phyloP scores from a whole-genome alignment of 768 basidiomycete genomes.

The Tubosaeta sp. region DNA sequence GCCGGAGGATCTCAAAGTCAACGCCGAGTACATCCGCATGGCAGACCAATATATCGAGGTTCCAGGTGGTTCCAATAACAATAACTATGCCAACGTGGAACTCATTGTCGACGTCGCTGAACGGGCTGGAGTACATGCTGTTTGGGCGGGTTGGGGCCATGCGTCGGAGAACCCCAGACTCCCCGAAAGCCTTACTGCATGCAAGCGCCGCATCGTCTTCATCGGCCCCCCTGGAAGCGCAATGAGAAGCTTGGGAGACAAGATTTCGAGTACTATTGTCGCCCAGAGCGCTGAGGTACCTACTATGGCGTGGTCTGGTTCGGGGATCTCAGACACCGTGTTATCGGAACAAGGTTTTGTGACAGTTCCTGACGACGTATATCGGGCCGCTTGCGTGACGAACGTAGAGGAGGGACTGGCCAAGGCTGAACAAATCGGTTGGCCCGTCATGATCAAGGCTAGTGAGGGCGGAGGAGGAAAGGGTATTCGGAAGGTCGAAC shows the following conservation, averaged over 20 bases:
- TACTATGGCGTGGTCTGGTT: slow-evolving; percentile 98
- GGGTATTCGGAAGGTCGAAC: slow-evolving; percentile 94
- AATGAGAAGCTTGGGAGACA: slow-evolving; percentile 98
- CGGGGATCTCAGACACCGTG: slow-evolving; percentile 84
- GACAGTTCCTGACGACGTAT: slow-evolving; percentile 88
- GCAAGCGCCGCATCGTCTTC: slow-evolving; percentile 95
- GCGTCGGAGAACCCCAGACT: slow-evolving; percentile 98
- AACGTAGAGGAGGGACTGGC: slow-evolving; percentile 82
- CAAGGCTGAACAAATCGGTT: slow-evolving; percentile 85
- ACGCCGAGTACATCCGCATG: slow-evolving; percentile 99
- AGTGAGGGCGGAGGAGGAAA: slow-evolving; percentile 99
- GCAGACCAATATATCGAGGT: slow-evolving; percentile 99
- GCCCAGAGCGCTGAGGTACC: slow-evolving; percentile 96
- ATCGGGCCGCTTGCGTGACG: slow-evolving; percentile 82
- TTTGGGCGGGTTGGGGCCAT: slow-evolving; percentile 99
- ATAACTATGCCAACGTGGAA: slow-evolving; percentile 99
- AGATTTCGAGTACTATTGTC: slow-evolving; percentile 99
- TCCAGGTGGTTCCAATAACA: slow-evolving; percentile 96
- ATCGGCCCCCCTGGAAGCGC: slow-evolving; percentile 98
- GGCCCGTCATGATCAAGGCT: slow-evolving; percentile 99
- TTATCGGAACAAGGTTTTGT: slow-evolving; percentile 87
- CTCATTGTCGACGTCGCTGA: slow-evolving; percentile 98
- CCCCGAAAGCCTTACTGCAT: slow-evolving; percentile 88
- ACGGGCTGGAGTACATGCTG: slow-evolving; percentile 94
- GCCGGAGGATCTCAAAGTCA: slow-evolving; percentile 96